A percentile compares a stretch with the other conserved stretches of the same genome.
Conservation (phyloP, 441 rosid species). For the Dalechampia spathulata region DNA sequence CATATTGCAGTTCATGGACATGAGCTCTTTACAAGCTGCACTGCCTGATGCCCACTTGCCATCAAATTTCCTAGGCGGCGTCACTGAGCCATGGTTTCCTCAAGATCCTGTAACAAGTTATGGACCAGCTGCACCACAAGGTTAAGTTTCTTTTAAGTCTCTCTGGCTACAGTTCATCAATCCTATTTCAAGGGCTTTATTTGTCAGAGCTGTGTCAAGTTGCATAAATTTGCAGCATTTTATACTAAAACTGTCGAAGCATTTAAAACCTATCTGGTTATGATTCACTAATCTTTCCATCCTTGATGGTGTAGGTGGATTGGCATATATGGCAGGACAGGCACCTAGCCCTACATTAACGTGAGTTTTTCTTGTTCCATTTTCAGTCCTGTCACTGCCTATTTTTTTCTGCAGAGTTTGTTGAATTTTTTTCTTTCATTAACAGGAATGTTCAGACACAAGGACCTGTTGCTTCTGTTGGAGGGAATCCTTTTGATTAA, state of each 20-base stretch:
- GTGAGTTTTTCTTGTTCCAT: background rate
- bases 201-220: background rate
- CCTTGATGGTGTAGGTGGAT: slow-evolving; percentile 51
- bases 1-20: slow-evolving; percentile 65
- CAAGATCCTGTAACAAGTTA: slow-evolving; percentile 45
- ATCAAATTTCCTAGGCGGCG: slow-evolving; percentile 38
- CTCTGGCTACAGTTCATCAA: background rate
- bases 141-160: slow-evolving; percentile 18
- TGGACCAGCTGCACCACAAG: slow-evolving; percentile 52
- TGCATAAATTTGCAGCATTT: slow-evolving; percentile 8
- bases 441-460: slow-evolving; percentile 57
- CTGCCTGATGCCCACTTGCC: slow-evolving; percentile 53
- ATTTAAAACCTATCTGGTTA: slow-evolving; percentile 2
- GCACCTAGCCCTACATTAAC: slow-evolving; percentile 45
- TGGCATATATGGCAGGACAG: slow-evolving; percentile 56
- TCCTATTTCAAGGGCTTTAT: too few relatives aligned
- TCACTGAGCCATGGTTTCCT: slow-evolving; percentile 62
- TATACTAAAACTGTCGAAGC: slow-evolving; percentile 7
- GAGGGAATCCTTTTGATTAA: slow-evolving; percentile 89
- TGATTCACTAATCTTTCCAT: background rate
- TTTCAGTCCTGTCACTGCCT: too few relatives aligned
- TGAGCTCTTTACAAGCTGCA: slow-evolving; percentile 64
- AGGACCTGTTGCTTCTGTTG: slow-evolving; percentile 62
- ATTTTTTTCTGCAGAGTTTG: too few relatives aligned
- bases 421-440: background rate